These are phyloP conservation scores for Populus nigra DNA, from an alignment of 345 rosid species.

Conservation along the genomic window DNA sequence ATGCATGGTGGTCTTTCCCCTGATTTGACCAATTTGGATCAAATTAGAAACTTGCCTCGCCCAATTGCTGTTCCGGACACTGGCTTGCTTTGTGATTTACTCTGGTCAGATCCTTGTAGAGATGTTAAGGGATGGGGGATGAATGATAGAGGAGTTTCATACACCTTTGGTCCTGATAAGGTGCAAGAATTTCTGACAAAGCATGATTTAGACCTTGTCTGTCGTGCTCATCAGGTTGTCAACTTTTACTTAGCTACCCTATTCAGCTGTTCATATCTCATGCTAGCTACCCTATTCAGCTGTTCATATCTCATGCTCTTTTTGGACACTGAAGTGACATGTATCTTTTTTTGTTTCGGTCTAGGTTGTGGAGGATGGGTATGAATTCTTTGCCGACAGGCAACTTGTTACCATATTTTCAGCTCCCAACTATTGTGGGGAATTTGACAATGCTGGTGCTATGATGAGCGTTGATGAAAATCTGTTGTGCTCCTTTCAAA, in stretches of 20 bases:
- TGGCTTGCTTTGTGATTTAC: slow-evolving; percentile 79
- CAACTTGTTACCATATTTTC: slow-evolving; percentile 93
- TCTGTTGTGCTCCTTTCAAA: slow-evolving; percentile 94
- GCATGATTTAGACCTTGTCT: slow-evolving; percentile 83
- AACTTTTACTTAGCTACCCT: neutral
- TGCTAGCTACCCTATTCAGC: neutral
- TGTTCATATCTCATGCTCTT: slow-evolving; percentile 4
- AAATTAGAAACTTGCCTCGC: slow-evolving; percentile 62
- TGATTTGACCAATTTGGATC: slow-evolving; percentile 69
- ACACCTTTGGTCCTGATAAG: slow-evolving; percentile 75
- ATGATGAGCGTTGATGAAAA: slow-evolving; percentile 90
- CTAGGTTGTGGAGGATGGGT: slow-evolving; percentile 97
- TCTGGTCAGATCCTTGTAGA: slow-evolving; percentile 90
- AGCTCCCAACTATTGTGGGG: slow-evolving; percentile 96
- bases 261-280: neutral
- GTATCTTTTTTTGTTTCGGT: neutral
- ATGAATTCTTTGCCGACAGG: slow-evolving; percentile 93
- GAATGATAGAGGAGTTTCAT: slow-evolving; percentile 86
- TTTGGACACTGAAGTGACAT: slow-evolving; percentile 1
- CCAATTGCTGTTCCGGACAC: slow-evolving; percentile 71
- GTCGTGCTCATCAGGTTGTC: slow-evolving; percentile 89
- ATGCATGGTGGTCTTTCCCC: slow-evolving; percentile 97
- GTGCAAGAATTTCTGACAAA: slow-evolving; percentile 67
- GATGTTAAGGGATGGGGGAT: slow-evolving; percentile 82
- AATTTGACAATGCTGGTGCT: slow-evolving; percentile 98